Percentiles rank a stretch among this genome's conserved stretches.
Conservation (phyloP, 1,284 basidiomycete genomes). For the Ustilago crameri region DNA sequence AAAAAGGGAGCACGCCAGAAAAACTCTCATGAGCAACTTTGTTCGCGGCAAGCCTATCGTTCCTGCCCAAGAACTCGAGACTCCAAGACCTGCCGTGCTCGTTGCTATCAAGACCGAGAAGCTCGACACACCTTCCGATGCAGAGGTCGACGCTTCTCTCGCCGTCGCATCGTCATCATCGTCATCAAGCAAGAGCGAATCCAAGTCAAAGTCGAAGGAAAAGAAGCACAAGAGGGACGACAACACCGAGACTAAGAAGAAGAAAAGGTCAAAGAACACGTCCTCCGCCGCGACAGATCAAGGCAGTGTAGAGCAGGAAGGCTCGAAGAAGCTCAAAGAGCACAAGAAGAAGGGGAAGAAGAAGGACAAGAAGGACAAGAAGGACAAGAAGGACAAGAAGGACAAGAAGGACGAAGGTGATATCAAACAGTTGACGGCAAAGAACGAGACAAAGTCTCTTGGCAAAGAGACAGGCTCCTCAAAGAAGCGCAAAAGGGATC, state of each 20-base stretch:
- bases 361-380: constrained; percentile 27
- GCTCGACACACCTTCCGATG: constrained; percentile 22
- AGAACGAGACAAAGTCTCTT: not conserved
- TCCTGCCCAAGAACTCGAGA: constrained; percentile 14
- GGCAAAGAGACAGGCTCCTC: constrained; percentile 67
- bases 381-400: constrained; percentile 11
- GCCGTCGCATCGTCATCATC: constrained; percentile 8
- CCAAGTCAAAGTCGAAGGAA: not conserved
- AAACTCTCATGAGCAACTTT: constrained; percentile 63
- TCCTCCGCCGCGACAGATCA: not conserved
- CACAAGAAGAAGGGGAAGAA: not conserved
- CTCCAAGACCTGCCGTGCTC: constrained; percentile 1
- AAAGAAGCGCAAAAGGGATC: constrained; percentile 81
- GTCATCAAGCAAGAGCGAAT: not conserved
- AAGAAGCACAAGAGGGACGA: constrained; percentile 9
- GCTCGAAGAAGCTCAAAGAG: constrained; percentile 7
- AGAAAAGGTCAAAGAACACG: constrained; percentile 33
- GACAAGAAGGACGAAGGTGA: constrained; percentile 3
- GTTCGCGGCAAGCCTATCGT: constrained; percentile 56
- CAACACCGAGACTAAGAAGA: constrained; percentile 19
- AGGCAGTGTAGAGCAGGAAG: constrained; percentile 7
- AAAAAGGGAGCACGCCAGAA: constrained; percentile 62
- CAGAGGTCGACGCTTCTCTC: constrained; percentile 15
- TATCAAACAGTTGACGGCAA: no score
- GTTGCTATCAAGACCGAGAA: not conserved